Conservation (phyloP, 208 protist genomes). For the Herpetomonas tarakana region DNA sequence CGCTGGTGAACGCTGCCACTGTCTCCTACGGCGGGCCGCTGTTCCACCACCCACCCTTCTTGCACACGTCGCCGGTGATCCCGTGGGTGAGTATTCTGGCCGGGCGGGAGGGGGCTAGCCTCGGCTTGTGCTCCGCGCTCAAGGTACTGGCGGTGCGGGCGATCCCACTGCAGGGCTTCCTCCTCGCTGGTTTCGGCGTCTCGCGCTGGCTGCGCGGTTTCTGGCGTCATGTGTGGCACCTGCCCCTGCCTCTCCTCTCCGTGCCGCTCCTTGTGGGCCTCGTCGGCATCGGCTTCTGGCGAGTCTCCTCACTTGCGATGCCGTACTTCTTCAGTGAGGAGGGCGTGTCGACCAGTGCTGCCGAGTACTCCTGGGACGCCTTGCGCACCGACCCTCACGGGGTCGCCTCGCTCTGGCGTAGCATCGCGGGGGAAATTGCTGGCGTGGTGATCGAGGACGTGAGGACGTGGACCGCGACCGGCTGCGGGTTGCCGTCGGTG, state of each 20-base stretch:
- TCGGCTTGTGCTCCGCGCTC: not conserved
- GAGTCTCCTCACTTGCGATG: conserved; percentile 18
- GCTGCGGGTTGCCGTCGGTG: conserved; percentile 11
- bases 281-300: conserved; percentile 40
- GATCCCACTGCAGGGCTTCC: conserved; percentile 49
- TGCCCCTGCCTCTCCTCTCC: conserved; percentile 63
- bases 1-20: conserved; percentile 35
- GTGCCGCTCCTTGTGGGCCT: conserved; percentile 54
- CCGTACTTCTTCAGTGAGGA: conserved; percentile 20
- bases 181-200: conserved; percentile 52
- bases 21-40: conserved; percentile 44
- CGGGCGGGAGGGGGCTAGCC: conserved; percentile 7
- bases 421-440: not conserved
- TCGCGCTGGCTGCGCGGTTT: conserved; percentile 36
- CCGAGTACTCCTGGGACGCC: conserved; percentile 11
- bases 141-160: conserved; percentile 15
- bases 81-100: conserved; percentile 22
- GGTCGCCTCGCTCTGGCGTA: not conserved
- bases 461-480: no score
- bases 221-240: conserved; percentile 55
- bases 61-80: conserved; percentile 38
- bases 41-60: conserved; percentile 59
- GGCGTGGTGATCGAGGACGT: not conserved
- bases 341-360: conserved; percentile 15
- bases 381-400: not conserved